Base-by-base conservation (phyloP, 1,284 basidiomycete species). In the Kalmanozyma brasiliensis region DNA sequence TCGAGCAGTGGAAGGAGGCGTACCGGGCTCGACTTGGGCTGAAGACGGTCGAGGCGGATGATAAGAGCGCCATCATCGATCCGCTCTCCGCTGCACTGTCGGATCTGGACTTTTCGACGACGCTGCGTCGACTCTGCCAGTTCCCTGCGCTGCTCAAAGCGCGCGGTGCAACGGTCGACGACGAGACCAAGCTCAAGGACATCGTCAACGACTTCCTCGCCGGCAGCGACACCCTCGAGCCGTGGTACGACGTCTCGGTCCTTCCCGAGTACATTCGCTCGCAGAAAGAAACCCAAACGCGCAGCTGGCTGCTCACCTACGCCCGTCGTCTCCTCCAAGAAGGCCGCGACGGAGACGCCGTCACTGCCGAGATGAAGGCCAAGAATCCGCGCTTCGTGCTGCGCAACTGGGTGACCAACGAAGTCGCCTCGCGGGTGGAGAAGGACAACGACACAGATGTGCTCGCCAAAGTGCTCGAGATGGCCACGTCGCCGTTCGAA, bases 321-420 rank as follows among this genome's bases (percentile, higher is more conserved):
- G 60, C 57, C 1, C 26, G 45, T 17, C 60, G 74, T 6, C 52
- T 78, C 42, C 43, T 59, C n/a, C 52, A 52, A 30, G 60, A 74
- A 38, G 64, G 53, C 2, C 38, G 57, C 9, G 52, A 70, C 10
- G 59, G 60, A 3, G 57, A 60, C 22, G 34, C 59, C 20, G 56
- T 69, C 11, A 49, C 49, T 1, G 17, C n/a, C 8, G 67, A 64
- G 46, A 73, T 79, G 72, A 48, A 49, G 34, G 17, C 24, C 16
- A 60, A 58, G 38, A 80, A 80, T 26, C 79, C 79, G 10, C 49
- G 60, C 8, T 81, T 81, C 34, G 69, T 80, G 29, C 59, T 81
- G 43, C 68, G 79, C 29, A 80, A 81, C 37, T 81, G 79, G 79
- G 52, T 80, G 19, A 76, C 74, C 14, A 71, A 77, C 45, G 78